Percentiles rank a stretch among this genome's conserved stretches.
These are phyloP conservation scores for Agrocybe chaxingu DNA, from an alignment of 768 basidiomycete genomes.

Conservation along the genomic window DNA sequence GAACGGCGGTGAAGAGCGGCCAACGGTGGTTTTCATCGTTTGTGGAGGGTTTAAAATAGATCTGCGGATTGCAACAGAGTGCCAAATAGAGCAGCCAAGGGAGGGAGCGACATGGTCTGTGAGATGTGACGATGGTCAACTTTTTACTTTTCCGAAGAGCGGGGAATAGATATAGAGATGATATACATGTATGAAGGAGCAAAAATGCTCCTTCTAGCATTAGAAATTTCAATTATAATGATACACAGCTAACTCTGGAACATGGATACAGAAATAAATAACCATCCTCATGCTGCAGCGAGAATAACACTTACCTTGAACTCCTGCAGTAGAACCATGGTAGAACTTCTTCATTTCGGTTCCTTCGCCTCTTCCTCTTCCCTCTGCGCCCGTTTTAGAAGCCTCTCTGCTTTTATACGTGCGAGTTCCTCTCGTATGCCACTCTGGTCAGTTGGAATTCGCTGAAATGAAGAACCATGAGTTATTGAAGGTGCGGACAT, in stretches of 20 bases:
- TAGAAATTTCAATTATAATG: neutral
- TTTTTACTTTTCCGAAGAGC: constrained; percentile 21
- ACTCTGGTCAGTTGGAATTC: constrained; percentile 62
- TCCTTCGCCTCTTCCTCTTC: constrained; percentile 30
- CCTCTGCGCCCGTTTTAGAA: constrained; percentile 45
- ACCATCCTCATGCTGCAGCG: neutral
- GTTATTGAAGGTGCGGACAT: neutral
- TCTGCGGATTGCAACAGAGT: constrained; percentile 48
- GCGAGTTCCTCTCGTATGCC: constrained; percentile 68
- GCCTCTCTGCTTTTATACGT: constrained; percentile 61
- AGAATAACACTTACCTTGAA: neutral
- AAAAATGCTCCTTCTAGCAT: neutral
- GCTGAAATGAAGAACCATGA: constrained; percentile 28
- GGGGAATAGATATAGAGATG: neutral
- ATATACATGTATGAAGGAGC: neutral
- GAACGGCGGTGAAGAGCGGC: constrained; percentile 21
- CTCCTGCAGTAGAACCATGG: neutral
- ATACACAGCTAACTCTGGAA: constrained; percentile 1
- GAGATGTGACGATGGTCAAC: constrained; percentile 36
- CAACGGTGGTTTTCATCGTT: constrained; percentile 58
- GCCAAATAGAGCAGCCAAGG: constrained; percentile 31
- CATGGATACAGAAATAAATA: neutral
- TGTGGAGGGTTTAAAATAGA: constrained; percentile 74
- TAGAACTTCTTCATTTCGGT: constrained; percentile 15
- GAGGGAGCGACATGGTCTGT: constrained; percentile 30